Base-by-base conservation (phyloP, 2,329 filamentous ascomycete species). In the Calonectria henricotiae region DNA sequence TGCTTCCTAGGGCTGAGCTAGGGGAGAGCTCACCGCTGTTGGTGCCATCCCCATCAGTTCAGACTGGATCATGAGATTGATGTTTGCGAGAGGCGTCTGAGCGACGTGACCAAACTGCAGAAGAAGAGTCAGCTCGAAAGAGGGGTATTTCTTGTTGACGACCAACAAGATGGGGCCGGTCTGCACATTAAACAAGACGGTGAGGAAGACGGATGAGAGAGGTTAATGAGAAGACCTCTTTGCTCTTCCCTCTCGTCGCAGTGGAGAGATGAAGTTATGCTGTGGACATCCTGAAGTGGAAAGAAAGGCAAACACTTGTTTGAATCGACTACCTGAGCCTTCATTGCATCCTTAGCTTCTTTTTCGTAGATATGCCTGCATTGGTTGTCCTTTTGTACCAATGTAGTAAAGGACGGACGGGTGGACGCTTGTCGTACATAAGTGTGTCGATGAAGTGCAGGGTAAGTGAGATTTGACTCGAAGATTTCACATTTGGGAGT, bases 291-390 rank as follows among this genome's bases (percentile, higher is more conserved):
- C n/a, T 46, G 41, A 20, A 3, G n/a, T 17, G 13, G 8, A 11
- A 25, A 12, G 15, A 55, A 15, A 17, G 37, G 32, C 6, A 25
- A 39, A 25, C n/a, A 39, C 32, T 20, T 46, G 35, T 20, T 20
- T 8, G 11, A n/a, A 39, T 37, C 12, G 5, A 15, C 7, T n/a
- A 7, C 30, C 17, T 1, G 5, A 43, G 17, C 4, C 2, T 61
- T 32, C 55, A 61, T 23, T 61, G 55, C 37, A 30, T 61, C 43
- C 25, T 44, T 61, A 61, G 55, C 25, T 43, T 58, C 20, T 5
- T 27, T 25, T 9, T 25, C 5, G 51, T 17, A 23, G 3, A 30
- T 15, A 17, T 23, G n/a, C 20, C 12, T 15, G 15, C 12, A 27
- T 39, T 58, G 27, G 17, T 39, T 58, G 27, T 39, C 20, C 35